Base-by-base conservation (phyloP, 2,329 filamentous ascomycete genomes). In the Emmonsia crescens region DNA sequence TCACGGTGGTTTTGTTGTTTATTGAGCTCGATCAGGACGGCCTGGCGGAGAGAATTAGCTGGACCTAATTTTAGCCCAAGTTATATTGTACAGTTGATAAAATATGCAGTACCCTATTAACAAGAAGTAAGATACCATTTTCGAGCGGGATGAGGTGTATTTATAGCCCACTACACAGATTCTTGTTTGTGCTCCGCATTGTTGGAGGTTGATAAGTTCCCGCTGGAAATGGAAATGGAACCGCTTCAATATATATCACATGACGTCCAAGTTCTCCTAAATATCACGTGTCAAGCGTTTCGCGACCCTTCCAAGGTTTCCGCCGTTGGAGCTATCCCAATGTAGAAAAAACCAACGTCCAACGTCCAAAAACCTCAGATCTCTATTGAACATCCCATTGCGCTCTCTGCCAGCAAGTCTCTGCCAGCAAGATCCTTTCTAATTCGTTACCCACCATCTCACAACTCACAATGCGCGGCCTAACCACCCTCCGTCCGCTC, bases 401-500 rank as follows among this genome's bases (percentile, higher is more conserved):
- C 29, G 36, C 10, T 24, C 44, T 9, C 48, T 36, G 3, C 38
- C 16, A 46, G 6, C 56, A 31, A 24, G 14, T 24, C 44, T 9
- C 48, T 36, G 3, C 38, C 16, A 46, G 6, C 56, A 31, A 24
- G 14, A n/a, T 19, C 19, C 19, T n/a, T 29, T 51, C 44, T 24
- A 5, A 19, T 24, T 55, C 8, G 21, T 33, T 55, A 56, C 38
- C 48, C 31, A 33, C 21, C 44, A 49, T 31, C 46, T 24, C 21
- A 33, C 21, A 63, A 67, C 63, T 58, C 56, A 57, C 16, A 57
- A 75, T 75, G 73, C 71, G 70, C 56, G 65, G 76, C 73, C 83
- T 74, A 72, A 82, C 79, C 78, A 80, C 75, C 75, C 79, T 76
- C 68, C 76, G 76, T 77, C 77, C 76, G 68, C 69, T 74, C 77